Conservation (phyloP, 2,329 filamentous ascomycete genomes). For the Ophiognomonia clavigignenti-juglandacearum region DNA sequence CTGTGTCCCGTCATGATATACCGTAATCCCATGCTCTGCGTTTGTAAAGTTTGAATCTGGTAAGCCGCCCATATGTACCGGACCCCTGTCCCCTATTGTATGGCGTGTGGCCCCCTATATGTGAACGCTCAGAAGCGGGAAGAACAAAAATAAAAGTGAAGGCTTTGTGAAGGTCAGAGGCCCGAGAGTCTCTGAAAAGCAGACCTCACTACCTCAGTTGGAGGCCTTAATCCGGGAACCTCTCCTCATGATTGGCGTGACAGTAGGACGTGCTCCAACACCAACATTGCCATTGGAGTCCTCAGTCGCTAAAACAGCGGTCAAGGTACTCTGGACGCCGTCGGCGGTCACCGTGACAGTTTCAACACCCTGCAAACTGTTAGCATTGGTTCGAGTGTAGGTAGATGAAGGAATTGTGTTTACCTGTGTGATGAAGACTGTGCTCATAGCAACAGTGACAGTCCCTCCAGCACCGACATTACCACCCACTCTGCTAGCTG, state of each 20-base stretch:
- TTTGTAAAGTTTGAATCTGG: no score
- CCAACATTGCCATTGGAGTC: conserved; percentile 5
- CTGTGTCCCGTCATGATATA: no score
- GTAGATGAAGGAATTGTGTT: background rate
- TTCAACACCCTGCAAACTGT: conserved; percentile 4
- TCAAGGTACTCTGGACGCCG: background rate
- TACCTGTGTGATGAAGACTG: conserved; percentile 14
- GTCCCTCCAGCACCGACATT: background rate
- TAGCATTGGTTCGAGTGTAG: background rate
- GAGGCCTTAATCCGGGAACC: conserved; percentile 11
- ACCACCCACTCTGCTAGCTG: background rate
- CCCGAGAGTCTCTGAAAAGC: no score
- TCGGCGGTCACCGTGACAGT: conserved; percentile 6
- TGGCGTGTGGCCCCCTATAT: no score
- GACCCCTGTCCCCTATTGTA: no score
- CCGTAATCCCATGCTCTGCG: no score
- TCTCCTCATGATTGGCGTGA: conserved; percentile 11
- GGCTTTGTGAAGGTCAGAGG: no score
- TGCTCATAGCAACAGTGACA: conserved; percentile 9
- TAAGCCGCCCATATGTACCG: no score
- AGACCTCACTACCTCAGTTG: no score
- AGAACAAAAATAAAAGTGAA: no score
- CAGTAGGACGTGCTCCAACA: conserved; percentile 5
- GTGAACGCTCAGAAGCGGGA: no score
- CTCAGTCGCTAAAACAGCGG: conserved; percentile 1